Evolutionary conservation across 495 filamentous ascomycete species (phyloP), one percentile per base, ranked within the genome.

Genomic region (Tuber melanosporum): DNA sequence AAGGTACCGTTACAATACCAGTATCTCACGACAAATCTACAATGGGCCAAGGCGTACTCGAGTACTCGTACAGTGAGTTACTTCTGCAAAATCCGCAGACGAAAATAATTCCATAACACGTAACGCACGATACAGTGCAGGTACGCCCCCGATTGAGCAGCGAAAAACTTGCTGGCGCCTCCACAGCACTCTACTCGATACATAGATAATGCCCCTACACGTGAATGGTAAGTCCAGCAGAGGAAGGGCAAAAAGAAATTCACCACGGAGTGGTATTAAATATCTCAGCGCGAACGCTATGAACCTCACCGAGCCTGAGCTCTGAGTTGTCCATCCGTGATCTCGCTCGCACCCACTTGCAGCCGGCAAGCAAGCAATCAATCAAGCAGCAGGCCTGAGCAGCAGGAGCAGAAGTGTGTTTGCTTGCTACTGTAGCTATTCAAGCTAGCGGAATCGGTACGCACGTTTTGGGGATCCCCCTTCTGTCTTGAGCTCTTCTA

Each of bases 341-440:
- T 66, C 57, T 66, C 26, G 57, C 57, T 66, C 57, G 26, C 57
- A 66, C 57, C 57, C 57, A 66, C 57, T 36, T 66, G 57, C 57
- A 66, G 26, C 57, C 0, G 7, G 26, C 57, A 66, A 36, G 7
- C 9, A n/a, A 62, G n/a, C n/a, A 66, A 66, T 12, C 57, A 66
- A 26, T 3, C 14, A 12, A 62, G n/a, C 22, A 62, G 12, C 32
- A 32, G 32, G 32, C 32, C 32, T 32, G 32, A 32, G 32, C n/a
- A 57, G 52, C 9, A 52, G 46, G 17, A 47, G 46, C 15, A 49
- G 47, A 57, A 32, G 57, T 14, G 26, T 7, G 14, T 36, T 36
- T 66, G 57, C 52, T 66, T 66, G 57, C 57, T 66, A 32, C 57
- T 12, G 4, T 66, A 2, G 26, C 26, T 32, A 36, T 36, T 19